Conservation (phyloP, 768 basidiomycete species). For the Agaricus bisporus region DNA sequence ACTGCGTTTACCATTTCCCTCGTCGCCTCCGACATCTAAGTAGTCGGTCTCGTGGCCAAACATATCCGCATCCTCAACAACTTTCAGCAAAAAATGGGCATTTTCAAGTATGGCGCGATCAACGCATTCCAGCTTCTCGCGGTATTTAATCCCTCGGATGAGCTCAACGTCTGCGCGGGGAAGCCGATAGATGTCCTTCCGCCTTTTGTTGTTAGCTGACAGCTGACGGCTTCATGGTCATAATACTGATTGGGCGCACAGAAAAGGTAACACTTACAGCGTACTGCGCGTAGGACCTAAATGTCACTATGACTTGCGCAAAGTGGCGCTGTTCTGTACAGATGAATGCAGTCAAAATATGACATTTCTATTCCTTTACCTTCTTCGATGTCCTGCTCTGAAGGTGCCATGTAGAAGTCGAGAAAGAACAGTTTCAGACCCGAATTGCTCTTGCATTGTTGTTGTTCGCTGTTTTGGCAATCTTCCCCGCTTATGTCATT, state of each 20-base stretch:
- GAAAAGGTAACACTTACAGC: slow-evolving; percentile 42
- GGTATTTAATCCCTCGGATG: slow-evolving; percentile 65
- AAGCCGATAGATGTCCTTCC: slow-evolving; percentile 74
- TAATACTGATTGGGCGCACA: neutral
- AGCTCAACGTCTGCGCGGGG: slow-evolving; percentile 64
- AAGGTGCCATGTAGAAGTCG: slow-evolving; percentile 16
- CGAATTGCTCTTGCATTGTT: neutral
- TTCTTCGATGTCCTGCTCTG: slow-evolving; percentile 27
- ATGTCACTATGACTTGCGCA: slow-evolving; percentile 67
- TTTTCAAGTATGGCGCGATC: slow-evolving; percentile 80
- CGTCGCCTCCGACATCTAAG: slow-evolving; percentile 20
- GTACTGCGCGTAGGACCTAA: slow-evolving; percentile 69
- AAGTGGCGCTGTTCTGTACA: slow-evolving; percentile 64
- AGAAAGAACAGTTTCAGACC: no score
- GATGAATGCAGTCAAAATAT: neutral
- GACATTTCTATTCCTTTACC: slow-evolving; percentile 16
- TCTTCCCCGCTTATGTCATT: slow-evolving; percentile 1
- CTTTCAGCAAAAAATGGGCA: slow-evolving; percentile 66
- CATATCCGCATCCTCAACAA: slow-evolving; percentile 77
- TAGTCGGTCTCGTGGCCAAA: slow-evolving; percentile 52
- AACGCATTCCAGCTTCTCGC: slow-evolving; percentile 69
- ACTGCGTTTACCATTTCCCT: slow-evolving; percentile 8
- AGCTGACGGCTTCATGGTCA: slow-evolving; percentile 25
- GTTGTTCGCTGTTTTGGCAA: neutral
- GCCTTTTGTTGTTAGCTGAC: slow-evolving; percentile 51